Base-by-base conservation (phyloP, 2,329 filamentous ascomycete species). In the Parastagonospora nodorum region DNA sequence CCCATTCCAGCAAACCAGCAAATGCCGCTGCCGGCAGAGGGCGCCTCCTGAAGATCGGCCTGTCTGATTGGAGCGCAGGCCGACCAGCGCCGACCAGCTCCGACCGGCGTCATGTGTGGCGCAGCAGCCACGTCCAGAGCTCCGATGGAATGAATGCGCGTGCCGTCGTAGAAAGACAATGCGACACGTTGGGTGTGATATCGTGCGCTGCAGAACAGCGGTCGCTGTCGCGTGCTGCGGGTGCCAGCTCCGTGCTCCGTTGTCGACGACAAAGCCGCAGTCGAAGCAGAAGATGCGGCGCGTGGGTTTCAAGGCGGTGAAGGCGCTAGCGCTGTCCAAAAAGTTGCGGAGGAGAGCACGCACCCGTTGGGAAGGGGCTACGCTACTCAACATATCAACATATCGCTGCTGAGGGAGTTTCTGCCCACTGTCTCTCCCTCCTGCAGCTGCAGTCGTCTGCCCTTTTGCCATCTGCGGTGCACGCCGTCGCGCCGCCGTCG, bases 311-410 rank as follows among this genome's bases (percentile, higher is more conserved):
- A 30, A 19, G 24, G 58, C 58, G 56, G 58, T 58, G 58, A 48
- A 39, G 19, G 16, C 8, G 37, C 14, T 59, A 61, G 58, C 58
- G 58, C 30, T 28, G 45, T 52, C 53, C 57, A 59, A 61, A 60
- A 61, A 57, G 48, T 52, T 41, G 53, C 52, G 50, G 55, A 45
- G 53, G 53, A 45, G 49, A 41, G 54, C 51, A 54, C 51, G 51
- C 43, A 48, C 55, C 48, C 45, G 50, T 48, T 14, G 37, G 50
- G 48, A 56, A 51, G 55, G 57, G 55, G 24, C 8, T 30, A 29
- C 27, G 38, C 38, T 40, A 40, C 38, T 40, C 38, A n/a, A 37
- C 35, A 37, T 16, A 37, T 40, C 38, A n/a, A 37, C 35, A 37
- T 16, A 37, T 16, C 11, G 35, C 35, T 8, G 14, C 35, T 15